Conservation (phyloP, 257 asterid genomes). For the Nicotiana undulata region DNA sequence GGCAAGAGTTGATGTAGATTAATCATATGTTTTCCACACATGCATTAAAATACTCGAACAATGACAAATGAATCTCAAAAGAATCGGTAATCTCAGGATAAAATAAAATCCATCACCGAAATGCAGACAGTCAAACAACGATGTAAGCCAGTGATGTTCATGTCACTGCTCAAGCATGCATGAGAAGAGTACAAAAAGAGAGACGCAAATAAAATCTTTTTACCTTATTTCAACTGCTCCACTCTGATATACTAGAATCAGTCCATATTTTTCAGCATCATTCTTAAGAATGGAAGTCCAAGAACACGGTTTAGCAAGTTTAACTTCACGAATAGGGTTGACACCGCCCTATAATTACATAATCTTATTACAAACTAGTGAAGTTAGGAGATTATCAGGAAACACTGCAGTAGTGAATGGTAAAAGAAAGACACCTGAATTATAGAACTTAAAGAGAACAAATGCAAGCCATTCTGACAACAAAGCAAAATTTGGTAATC, state of each 20-base stretch:
- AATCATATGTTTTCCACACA: neutral
- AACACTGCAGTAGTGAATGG: neutral
- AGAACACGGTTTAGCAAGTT: conserved; percentile 68
- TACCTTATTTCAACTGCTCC: conserved; percentile 87
- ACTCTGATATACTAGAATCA: conserved; percentile 60
- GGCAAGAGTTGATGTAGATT: conserved; percentile 15
- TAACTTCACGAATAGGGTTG: conserved; percentile 32
- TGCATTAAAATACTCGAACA: neutral
- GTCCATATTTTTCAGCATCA: conserved; percentile 42
- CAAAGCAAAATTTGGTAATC: conserved; percentile 59
- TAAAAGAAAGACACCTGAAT: conserved; percentile 46
- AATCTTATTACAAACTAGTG: conserved; percentile 15
- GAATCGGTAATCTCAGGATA: neutral
- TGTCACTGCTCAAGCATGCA: neutral
- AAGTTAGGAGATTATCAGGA: conserved; percentile 14
- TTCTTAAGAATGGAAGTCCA: conserved; percentile 69
- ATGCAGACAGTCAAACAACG: neutral
- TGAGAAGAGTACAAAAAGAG: neutral
- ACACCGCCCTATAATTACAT: conserved; percentile 43
- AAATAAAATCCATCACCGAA: neutral
- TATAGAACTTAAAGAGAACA: conserved; percentile 44
- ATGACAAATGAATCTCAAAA: neutral
- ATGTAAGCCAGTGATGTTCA: neutral
- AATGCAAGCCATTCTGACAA: conserved; percentile 56
- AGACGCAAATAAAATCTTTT: conserved; percentile 8